Conservation (phyloP, 768 basidiomycete genomes). For the Agrocybe pediades region DNA sequence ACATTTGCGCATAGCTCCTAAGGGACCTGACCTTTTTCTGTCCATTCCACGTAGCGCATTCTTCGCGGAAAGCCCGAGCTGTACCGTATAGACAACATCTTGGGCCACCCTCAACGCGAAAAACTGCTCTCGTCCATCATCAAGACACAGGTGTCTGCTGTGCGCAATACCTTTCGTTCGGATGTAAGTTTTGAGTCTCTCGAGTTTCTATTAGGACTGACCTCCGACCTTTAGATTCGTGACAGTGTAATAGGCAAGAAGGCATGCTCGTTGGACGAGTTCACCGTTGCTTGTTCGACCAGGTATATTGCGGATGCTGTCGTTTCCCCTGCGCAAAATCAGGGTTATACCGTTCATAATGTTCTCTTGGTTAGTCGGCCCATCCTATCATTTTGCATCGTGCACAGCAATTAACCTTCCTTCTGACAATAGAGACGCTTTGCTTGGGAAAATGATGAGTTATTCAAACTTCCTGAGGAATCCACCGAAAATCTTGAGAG, state of each 20-base stretch:
- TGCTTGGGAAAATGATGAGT: not conserved
- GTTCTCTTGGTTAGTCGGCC: not conserved
- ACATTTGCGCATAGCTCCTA: too few relatives aligned
- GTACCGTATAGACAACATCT: not conserved
- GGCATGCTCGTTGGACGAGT: not conserved
- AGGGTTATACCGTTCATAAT: not conserved
- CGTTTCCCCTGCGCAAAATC: not conserved
- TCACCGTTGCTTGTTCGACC: not conserved
- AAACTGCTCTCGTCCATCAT: not conserved
- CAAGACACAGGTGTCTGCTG: not conserved
- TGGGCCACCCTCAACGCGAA: not conserved
- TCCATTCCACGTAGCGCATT: too few relatives aligned
- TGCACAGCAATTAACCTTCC: not conserved
- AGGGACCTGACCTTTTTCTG: too few relatives aligned
- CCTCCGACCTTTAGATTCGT: not conserved
- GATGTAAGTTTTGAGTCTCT: not conserved
- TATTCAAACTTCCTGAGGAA: not conserved
- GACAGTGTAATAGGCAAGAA: not conserved
- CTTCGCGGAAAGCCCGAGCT: not conserved
- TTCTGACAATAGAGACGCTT: not conserved
- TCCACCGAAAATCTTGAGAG: not conserved
- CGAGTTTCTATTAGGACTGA: too few relatives aligned
- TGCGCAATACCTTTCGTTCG: not conserved
- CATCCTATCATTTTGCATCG: not conserved
- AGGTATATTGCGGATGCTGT: not conserved